phyloP scores from a whole-genome alignment of 805 yeast genomes.

The Kregervanrija delftensis region DNA sequence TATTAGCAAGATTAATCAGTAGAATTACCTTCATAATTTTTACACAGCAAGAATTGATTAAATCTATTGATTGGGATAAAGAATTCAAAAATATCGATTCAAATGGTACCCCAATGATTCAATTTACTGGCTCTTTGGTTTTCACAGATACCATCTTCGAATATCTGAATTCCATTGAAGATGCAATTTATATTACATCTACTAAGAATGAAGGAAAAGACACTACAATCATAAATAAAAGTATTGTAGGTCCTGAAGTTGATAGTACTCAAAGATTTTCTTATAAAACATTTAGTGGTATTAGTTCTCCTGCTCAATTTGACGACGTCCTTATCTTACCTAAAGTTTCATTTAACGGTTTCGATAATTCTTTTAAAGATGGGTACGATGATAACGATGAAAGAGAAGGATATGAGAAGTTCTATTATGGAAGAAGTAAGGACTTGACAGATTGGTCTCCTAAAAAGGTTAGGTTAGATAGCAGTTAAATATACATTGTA shows the following conservation, averaged over 20 bases:
- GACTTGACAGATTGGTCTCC: constrained; percentile 18
- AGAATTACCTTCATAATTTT: constrained; percentile 26
- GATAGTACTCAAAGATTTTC: constrained; percentile 15
- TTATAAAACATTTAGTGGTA: constrained; percentile 20
- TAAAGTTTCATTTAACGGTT: constrained; percentile 24
- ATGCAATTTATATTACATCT: constrained; percentile 19
- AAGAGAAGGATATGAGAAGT: constrained; percentile 18
- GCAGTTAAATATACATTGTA: constrained; percentile 2
- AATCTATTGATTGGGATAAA: constrained; percentile 22
- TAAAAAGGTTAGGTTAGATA: constrained; percentile 12
- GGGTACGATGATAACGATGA: constrained; percentile 23
- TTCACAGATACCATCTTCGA: constrained; percentile 28
- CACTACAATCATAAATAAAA: constrained; percentile 5
- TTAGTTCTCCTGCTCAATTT: constrained; percentile 27
- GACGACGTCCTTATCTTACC: constrained; percentile 25
- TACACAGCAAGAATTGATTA: constrained; percentile 21
- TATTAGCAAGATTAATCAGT: constrained; percentile 26
- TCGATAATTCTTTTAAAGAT: constrained; percentile 15
- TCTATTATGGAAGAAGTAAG: constrained; percentile 23
- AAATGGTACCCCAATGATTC: constrained; percentile 25
- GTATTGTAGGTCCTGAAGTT: constrained; percentile 22
- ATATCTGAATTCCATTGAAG: constrained; percentile 18
- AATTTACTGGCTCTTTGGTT: constrained; percentile 26
- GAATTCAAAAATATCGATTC: constrained; percentile 24
- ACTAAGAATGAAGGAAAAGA: constrained; percentile 11